Evolutionary conservation across 164 flowering plant genomes (phyloP).

Genomic region (Stephania cephalantha): DNA sequence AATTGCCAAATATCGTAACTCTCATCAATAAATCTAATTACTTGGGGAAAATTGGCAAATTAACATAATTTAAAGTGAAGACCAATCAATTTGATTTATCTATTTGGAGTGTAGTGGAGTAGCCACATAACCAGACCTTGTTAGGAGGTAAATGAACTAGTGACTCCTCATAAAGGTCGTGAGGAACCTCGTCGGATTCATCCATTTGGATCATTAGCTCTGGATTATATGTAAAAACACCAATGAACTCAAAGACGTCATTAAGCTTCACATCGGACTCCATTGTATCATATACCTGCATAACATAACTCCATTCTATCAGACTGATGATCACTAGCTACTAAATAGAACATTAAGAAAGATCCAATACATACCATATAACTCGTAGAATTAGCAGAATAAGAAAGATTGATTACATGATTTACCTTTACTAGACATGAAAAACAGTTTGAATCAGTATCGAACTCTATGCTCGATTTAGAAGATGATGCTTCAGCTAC

Average conservation of each 20-base stretch:
- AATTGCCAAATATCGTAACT: too few relatives aligned
- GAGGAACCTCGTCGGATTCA: constrained; percentile 31
- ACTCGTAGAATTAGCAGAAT: neutral
- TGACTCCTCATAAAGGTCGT: constrained; percentile 44
- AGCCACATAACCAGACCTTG: constrained; percentile 39
- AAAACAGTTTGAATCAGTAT: constrained; percentile 28
- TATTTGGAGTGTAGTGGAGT: neutral
- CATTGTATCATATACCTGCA: constrained; percentile 75
- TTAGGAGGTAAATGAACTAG: constrained; percentile 40
- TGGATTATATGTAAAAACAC: constrained; percentile 66
- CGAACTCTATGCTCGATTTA: constrained; percentile 8
- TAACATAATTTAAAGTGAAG: neutral
- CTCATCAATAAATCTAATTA: neutral
- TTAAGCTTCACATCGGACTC: constrained; percentile 81
- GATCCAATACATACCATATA: neutral
- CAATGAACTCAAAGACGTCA: constrained; percentile 89
- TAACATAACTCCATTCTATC: neutral
- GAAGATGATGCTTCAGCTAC: constrained; percentile 18
- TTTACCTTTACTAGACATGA: constrained; percentile 84
- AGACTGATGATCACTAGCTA: neutral
- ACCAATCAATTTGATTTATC: neutral
- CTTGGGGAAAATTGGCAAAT: neutral
- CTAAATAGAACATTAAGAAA: neutral
- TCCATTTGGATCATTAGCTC: constrained; percentile 32
- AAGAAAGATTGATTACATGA: neutral